Base-by-base conservation (phyloP, 2,329 filamentous ascomycete genomes). In the Sporothrix schenckii region DNA sequence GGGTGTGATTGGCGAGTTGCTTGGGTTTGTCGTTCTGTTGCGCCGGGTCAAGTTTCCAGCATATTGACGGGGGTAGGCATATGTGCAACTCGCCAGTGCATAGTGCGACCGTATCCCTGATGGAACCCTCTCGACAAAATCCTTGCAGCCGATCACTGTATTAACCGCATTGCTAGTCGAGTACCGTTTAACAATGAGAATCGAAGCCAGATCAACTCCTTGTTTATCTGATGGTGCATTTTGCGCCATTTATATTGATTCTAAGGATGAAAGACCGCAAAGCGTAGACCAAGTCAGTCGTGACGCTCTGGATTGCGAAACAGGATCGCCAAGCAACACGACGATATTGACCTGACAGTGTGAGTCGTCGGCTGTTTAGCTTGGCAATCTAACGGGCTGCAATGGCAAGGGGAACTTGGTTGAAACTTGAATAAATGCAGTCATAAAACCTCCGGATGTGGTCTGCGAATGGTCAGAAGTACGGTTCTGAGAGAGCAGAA, bases 1-100 rank as follows among this genome's bases (percentile, higher is more conserved):
- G n/a, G 65, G 50, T 65, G 69, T 68, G 65, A 61, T 54, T 56
- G 61, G 69, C 10, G 52, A 30, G 16, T 65, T 53, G 60, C 50
- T 67, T 49, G n/a, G 24, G 34, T 39, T 50, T 54, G 68, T 71
- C 67, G 53, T 34, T 67, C 60, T 71, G 70, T 60, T 52, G 69
- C 71, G 65, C 50, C 69, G 67, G 61, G 69, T 65, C 66, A 60
- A 19, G 16, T 34, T 56, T 56, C 41, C 39, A 39, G 24, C 49
- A 66, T 70, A 72, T 73, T 68, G 72, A 70, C 72, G 50, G 63
- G 72, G 72, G 58, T 63, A 39, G 69, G 47, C 49, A 73, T 71
- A 69, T 72, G 58, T 71, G 72, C 68, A 67, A 69, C 72, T 69
- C 56, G 44, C 60, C 67, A 66, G 61, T 16, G 70, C 69, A 73